A percentile compares a stretch with the other conserved stretches of the same genome.
phyloP scores from a whole-genome alignment of 75 land plant species.

The Sequoiadendron giganteum region DNA sequence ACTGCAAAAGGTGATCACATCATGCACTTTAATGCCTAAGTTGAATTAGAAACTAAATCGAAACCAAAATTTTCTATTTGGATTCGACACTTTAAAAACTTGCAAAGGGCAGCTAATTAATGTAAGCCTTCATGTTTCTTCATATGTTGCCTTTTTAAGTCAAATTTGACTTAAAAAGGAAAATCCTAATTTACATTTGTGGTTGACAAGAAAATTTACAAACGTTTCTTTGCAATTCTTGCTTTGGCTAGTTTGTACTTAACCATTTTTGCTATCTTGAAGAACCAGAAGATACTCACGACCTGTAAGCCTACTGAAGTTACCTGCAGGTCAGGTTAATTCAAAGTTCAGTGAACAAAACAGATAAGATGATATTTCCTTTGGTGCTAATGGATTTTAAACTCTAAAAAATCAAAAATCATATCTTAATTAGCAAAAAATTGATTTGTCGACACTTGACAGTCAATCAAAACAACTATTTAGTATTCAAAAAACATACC shows the following conservation, averaged over 20 bases:
- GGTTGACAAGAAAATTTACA: background rate
- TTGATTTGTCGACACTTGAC: background rate
- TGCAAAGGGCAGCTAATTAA: background rate
- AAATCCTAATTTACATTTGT: background rate
- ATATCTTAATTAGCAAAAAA: background rate
- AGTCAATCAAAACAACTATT: background rate
- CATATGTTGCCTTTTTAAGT: background rate
- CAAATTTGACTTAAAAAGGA: background rate
- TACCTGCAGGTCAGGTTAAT: constrained; percentile 37
- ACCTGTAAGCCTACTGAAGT: constrained; percentile 79
- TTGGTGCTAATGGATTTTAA: background rate
- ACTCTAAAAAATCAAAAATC: background rate
- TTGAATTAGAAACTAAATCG: background rate
- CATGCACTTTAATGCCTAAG: background rate
- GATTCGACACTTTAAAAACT: background rate
- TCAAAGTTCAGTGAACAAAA: background rate
- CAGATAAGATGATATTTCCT: background rate
- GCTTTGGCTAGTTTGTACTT: constrained; percentile 62
- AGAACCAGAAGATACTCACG: constrained; percentile 92
- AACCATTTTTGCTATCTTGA: constrained; percentile 88
- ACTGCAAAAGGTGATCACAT: background rate
- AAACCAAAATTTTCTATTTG: background rate
- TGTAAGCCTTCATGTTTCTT: background rate
- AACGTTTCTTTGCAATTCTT: background rate
- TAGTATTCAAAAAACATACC: constrained; percentile 39